Evolutionary conservation across 2,329 filamentous ascomycete genomes (phyloP), one percentile per base, ranked within the genome.

Genomic region (Arthrinium puccinioides): DNA sequence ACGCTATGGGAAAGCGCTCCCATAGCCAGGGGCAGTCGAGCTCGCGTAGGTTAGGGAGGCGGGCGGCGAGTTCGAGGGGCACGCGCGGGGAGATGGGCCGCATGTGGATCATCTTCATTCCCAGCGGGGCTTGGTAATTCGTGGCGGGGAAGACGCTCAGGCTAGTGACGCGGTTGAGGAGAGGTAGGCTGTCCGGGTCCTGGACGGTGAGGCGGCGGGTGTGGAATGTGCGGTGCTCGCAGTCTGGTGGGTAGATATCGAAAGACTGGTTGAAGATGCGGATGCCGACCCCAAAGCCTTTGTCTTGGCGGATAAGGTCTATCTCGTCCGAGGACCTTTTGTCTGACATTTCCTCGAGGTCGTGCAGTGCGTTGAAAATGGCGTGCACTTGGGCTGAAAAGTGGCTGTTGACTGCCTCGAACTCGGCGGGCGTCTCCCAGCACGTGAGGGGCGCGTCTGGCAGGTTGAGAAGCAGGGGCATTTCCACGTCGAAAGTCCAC

Each of bases 191-290:
- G 15, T 29, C 25, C 26, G 32, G 38, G 19, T 32, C 15, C 6
- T 19, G 32, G 9, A 37, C 6, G 20, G 6, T 15, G 38, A 40
- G 38, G 16, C 38, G 38, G 27, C 38, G 33, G 25, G 21, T 43
- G 41, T 19, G 48, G 39, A 35, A 51, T 15, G 31, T 21, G 38
- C 16, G 36, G 34, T 29, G 38, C 36, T 29, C 47, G 54, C 52
- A 61, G 25, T 35, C 35, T 23, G 52, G 53, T 23, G 52, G 53
- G 19, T 47, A 40, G 27, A 24, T 36, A 33, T 31, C 38, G 23
- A 36, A 40, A n/a, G 38, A 40, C 32, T 40, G 38, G 23, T 25
- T 25, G 23, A 25, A 8, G 23, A 25, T 25, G 23, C 23, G 23
- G 23, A 25, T 25, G 13, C 9, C 32, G 21, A 38, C 39, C 39